Evolutionary conservation across 2,329 filamentous ascomycete genomes (phyloP).

Genomic region (Chalaropsis ovoidea): DNA sequence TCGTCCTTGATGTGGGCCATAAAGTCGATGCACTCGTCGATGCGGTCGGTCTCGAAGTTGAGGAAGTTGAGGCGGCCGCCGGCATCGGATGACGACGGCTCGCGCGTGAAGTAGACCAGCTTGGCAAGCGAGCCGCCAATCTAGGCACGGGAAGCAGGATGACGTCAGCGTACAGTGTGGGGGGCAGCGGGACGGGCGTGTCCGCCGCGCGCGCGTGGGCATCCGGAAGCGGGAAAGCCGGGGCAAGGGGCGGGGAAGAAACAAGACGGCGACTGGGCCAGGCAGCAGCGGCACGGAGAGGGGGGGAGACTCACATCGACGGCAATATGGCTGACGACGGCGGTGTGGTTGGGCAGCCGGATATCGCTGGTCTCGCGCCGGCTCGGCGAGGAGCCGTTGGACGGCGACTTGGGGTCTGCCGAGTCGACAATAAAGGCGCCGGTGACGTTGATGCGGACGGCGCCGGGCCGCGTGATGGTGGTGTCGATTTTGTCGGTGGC

Average conservation of each 20-base stretch:
- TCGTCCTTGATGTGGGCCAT: slow-evolving; percentile 78
- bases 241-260: neutral
- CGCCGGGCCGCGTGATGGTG: slow-evolving; percentile 52
- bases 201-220: too few relatives aligned
- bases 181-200: too few relatives aligned
- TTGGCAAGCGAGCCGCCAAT: slow-evolving; percentile 95
- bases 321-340: slow-evolving; percentile 90
- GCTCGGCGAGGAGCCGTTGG: slow-evolving; percentile 37
- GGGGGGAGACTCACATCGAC: slow-evolving; percentile 70
- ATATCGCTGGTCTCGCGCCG: slow-evolving; percentile 76
- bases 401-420: slow-evolving; percentile 52
- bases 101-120: slow-evolving; percentile 91
- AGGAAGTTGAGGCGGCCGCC: slow-evolving; percentile 90
- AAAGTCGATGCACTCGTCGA: slow-evolving; percentile 87
- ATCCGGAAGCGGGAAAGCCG: too few relatives aligned
- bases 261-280: too few relatives aligned
- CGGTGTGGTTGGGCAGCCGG: slow-evolving; percentile 87
- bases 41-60: slow-evolving; percentile 89
- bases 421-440: slow-evolving; percentile 88
- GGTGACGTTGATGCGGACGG: slow-evolving; percentile 90
- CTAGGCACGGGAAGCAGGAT: slow-evolving; percentile 37
- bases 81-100: slow-evolving; percentile 65
- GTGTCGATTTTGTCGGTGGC: slow-evolving; percentile 49
- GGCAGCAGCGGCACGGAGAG: too few relatives aligned
- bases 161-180: slow-evolving; percentile 24